Base-by-base conservation (phyloP, 2,329 filamentous ascomycete species). In the Exserohilum turcica region DNA sequence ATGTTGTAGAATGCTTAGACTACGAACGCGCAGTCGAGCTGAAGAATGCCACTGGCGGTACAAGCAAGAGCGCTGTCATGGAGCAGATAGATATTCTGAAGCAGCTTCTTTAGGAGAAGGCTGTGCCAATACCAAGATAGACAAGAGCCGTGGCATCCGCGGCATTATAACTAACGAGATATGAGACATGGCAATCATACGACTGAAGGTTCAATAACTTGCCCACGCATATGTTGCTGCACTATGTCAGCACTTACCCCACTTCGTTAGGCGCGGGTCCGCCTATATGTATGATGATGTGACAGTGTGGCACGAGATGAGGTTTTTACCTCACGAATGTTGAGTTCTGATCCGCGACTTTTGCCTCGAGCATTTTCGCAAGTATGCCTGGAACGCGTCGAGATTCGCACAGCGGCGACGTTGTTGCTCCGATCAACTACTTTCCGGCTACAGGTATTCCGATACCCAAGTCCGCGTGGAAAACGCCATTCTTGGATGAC, bases 11-110 rank as follows among this genome's bases (percentile, higher is more conserved):
- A 42, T 84, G 84, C 21, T 89, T 96, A 70, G 84, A 95, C 76
- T 96, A 94, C 68, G 87, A 95, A 76, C 84, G 84, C 59, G 90
- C 87, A 55, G 90, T 96, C 6, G 91, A 96, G 81, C 82, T 88
- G 79, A 85, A 88, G 68, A 83, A 85, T 36, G 87, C 90, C 2
- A 86, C 86, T 62, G 92, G 91, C 19, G 90, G 91, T 24, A 94
- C 90, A 19, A 92, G 89, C 78, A 86, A 83, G 76, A 82, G 82
- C 10, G 82, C 84, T 19, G 87, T 89, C 6, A 65, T 83, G 59
- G 81, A 87, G 76, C 86, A 90, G 77, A 82, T 89, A 60, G 76
- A 82, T 65, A 81, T 77, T 19, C 65, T 80, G 60, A 80, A 80
- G 67, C 67, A 75, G 68, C 70, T 70, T 8, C 66, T 80, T 32